phyloP scores from a whole-genome alignment of 2,329 filamentous ascomycete genomes.

The Akanthomyces uredinophilus region DNA sequence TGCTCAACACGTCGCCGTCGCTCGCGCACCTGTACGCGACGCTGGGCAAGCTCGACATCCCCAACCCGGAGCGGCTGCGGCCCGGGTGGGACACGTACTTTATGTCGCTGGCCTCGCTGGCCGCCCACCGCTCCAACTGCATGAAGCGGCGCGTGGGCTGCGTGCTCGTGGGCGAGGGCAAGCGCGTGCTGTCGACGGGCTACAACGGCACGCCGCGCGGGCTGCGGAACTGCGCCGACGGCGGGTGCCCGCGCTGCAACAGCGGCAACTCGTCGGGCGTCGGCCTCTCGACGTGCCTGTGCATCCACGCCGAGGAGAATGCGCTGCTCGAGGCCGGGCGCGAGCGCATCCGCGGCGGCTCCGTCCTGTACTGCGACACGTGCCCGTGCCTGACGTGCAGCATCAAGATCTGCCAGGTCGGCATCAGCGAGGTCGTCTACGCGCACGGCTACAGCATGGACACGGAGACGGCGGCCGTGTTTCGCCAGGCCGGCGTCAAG shows the following conservation, averaged over 20 bases:
- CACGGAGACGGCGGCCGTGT: slow-evolving; percentile 71
- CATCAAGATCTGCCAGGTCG: slow-evolving; percentile 97
- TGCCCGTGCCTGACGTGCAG: slow-evolving; percentile 97
- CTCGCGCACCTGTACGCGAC: slow-evolving; percentile 67
- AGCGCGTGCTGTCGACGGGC: slow-evolving; percentile 86
- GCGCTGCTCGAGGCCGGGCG: slow-evolving; percentile 89
- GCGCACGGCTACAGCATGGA: slow-evolving; percentile 95
- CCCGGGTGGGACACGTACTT: slow-evolving; percentile 97
- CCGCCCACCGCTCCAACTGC: slow-evolving; percentile 87
- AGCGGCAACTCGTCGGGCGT: slow-evolving; percentile 63
- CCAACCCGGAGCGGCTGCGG: slow-evolving; percentile 72
- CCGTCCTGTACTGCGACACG: slow-evolving; percentile 89
- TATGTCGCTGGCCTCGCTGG: slow-evolving; percentile 91
- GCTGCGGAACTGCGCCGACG: slow-evolving; percentile 84
- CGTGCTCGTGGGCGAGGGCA: slow-evolving; percentile 75
- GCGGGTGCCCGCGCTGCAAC: slow-evolving; percentile 87
- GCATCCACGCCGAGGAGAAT: slow-evolving; percentile 98
- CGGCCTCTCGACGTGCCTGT: slow-evolving; percentile 80
- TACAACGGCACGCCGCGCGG: slow-evolving; percentile 97
- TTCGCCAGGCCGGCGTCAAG: slow-evolving; percentile 75
- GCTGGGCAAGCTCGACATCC: slow-evolving; percentile 69
- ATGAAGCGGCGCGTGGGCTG: slow-evolving; percentile 97
- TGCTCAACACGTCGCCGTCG: slow-evolving; percentile 78
- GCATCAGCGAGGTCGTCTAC: slow-evolving; percentile 93
- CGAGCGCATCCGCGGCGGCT: slow-evolving; percentile 77